phyloP scores from a whole-genome alignment of 495 filamentous ascomycete species.

The Talaromyces proteolyticus region DNA sequence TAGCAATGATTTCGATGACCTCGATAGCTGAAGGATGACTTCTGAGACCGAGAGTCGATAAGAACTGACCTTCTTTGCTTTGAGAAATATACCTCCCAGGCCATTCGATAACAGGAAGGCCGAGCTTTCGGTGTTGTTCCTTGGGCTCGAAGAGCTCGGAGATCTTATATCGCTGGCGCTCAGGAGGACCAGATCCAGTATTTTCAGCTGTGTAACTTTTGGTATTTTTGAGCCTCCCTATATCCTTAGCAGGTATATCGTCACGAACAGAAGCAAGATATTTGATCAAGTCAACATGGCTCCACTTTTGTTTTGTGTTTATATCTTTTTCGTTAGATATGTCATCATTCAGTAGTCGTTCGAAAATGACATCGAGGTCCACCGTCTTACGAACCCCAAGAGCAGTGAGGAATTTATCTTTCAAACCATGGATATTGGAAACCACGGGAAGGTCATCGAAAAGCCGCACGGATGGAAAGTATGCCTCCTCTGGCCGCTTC shows the following conservation, averaged over 20 bases:
- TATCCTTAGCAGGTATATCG: constrained; percentile 82
- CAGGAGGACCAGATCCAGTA: constrained; percentile 8
- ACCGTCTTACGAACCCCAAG: constrained; percentile 80
- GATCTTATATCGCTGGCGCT: constrained; percentile 60
- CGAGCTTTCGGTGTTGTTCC: constrained; percentile 58
- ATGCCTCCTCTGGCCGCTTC: constrained; percentile 80
- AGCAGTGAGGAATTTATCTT: constrained; percentile 79
- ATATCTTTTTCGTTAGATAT: constrained; percentile 35
- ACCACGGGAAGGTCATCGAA: constrained; percentile 90
- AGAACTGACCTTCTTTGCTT: constrained; percentile 67
- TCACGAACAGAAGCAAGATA: constrained; percentile 85
- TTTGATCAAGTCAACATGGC: constrained; percentile 87
- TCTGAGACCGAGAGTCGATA: constrained; percentile 64
- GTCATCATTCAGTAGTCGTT: constrained; percentile 60
- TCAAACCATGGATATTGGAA: constrained; percentile 64
- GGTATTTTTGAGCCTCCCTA: constrained; percentile 68
- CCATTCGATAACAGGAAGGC: constrained; percentile 81
- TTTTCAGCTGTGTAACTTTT: constrained; percentile 79
- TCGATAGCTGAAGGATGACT: constrained; percentile 62
- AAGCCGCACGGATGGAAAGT: constrained; percentile 86
- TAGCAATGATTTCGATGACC: constrained; percentile 68
- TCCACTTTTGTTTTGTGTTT: constrained; percentile 58
- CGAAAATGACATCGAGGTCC: constrained; percentile 89
- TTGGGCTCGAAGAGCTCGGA: constrained; percentile 84
- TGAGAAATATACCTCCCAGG: constrained; percentile 56